Percentiles rank a stretch among this genome's conserved stretches.
These are phyloP conservation scores for Baorangia bicolor DNA, from an alignment of 768 basidiomycete genomes.

Conservation along the genomic window DNA sequence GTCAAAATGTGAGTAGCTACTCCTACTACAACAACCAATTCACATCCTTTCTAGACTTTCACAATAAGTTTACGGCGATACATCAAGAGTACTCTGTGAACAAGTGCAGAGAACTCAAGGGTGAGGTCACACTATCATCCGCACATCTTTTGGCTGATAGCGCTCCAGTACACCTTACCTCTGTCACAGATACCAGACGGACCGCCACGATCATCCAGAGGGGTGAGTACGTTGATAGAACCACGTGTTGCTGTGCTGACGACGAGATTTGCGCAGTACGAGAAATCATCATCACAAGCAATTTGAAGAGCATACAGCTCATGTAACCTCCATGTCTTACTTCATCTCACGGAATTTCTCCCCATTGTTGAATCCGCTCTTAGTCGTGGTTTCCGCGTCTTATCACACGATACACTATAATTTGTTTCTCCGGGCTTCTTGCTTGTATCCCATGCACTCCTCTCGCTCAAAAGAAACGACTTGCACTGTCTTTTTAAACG, in stretches of 20 bases:
- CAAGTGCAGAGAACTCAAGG: constrained; percentile 68
- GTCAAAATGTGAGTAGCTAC: constrained; percentile 57
- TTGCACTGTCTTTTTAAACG: constrained; percentile 13
- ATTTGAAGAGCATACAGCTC: constrained; percentile 54
- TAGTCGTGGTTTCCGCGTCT: constrained; percentile 13
- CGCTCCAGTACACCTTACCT: constrained; percentile 67
- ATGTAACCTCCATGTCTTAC: constrained; percentile 21
- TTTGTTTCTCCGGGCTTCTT: constrained; percentile 11
- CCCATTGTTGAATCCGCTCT: constrained; percentile 9
- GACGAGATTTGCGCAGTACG: constrained; percentile 44
- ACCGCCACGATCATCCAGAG: constrained; percentile 73
- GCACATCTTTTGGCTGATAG: constrained; percentile 8
- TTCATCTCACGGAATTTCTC: constrained; percentile 3
- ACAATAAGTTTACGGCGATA: constrained; percentile 66
- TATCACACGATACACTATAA: constrained; percentile 17
- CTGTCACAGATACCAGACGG: constrained; percentile 76
- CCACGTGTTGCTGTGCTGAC: background rate
- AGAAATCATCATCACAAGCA: constrained; percentile 67
- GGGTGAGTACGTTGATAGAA: constrained; percentile 44
- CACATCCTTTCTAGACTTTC: constrained; percentile 54
- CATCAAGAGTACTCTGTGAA: constrained; percentile 69
- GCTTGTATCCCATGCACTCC: constrained; percentile 16
- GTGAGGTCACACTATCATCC: constrained; percentile 40
- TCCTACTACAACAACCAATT: background rate
- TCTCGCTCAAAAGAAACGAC: constrained; percentile 8